These are phyloP conservation scores for Spirogloea muscicola DNA, from an alignment of 139 green algal species.

Conservation along the genomic window DNA sequence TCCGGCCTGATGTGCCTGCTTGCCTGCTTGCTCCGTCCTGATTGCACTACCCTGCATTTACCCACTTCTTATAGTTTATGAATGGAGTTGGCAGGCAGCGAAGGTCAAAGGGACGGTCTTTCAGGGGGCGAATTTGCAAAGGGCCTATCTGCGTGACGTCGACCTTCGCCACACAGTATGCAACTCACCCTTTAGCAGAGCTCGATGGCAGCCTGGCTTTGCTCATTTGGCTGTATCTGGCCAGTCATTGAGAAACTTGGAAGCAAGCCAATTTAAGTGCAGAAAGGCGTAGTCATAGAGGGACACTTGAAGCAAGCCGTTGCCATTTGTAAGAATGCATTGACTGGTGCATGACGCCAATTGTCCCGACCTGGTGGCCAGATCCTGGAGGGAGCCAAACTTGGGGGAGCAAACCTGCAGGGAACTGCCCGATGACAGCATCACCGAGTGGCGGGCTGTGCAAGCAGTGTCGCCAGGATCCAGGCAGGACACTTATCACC, in stretches of 20 bases:
- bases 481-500: no score
- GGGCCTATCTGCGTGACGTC: slow-evolving; percentile 31
- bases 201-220: no score
- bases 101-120: slow-evolving; percentile 17
- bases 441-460: no score
- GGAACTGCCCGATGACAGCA: no score
- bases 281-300: neutral
- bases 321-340: neutral
- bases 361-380: neutral
- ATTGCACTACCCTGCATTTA: neutral
- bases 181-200: neutral
- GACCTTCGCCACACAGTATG: slow-evolving; percentile 36
- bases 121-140: slow-evolving; percentile 18
- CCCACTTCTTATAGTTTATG: neutral
- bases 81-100: slow-evolving; percentile 9
- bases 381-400: slow-evolving; percentile 27
- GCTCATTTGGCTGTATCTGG: no score
- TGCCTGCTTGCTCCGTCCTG: neutral
- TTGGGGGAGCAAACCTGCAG: slow-evolving; percentile 29
- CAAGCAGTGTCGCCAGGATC: no score
- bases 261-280: neutral
- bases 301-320: neutral
- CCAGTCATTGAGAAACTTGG: neutral
- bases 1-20: neutral
- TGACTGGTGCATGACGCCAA: neutral